phyloP scores from a whole-genome alignment of 78 protist species.

The Isochrysis galbana region DNA sequence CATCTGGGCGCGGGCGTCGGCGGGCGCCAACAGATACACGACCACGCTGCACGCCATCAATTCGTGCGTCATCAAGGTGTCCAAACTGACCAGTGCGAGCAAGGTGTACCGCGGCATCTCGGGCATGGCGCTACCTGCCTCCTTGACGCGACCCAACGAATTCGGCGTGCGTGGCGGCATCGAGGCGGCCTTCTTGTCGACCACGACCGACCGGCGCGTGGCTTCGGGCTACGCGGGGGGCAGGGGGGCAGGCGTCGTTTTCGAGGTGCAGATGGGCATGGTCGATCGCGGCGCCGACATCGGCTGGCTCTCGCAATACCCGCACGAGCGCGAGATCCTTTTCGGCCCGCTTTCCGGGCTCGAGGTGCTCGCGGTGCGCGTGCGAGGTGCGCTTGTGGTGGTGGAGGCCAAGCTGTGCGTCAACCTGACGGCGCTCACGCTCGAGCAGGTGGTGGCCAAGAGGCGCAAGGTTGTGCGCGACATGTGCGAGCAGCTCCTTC shows the following conservation, averaged over 20 bases:
- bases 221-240: not conserved
- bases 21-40: constrained; percentile 25
- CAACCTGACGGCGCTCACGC: not conserved
- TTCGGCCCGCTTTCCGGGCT: not conserved
- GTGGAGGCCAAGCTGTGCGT: not conserved
- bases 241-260: not conserved
- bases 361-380: constrained; percentile 11
- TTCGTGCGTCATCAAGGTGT: not conserved
- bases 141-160: not conserved
- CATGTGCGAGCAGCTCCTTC: not conserved
- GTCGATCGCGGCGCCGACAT: constrained; percentile 8
- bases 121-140: constrained; percentile 29
- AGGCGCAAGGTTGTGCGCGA: not conserved
- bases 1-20: no score
- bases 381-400: not conserved
- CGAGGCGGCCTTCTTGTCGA: constrained; percentile 32
- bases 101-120: constrained; percentile 28
- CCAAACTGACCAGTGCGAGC: not conserved
- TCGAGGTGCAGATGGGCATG: constrained; percentile 1
- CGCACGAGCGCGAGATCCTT: constrained; percentile 8
- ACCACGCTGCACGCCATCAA: constrained; percentile 23
- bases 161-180: constrained; percentile 33
- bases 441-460: not conserved
- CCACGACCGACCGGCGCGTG: constrained; percentile 26
- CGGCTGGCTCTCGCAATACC: not conserved